These are phyloP conservation scores for Phoma sp. DNA, from an alignment of 2,329 filamentous ascomycete genomes.

Conservation along the genomic window DNA sequence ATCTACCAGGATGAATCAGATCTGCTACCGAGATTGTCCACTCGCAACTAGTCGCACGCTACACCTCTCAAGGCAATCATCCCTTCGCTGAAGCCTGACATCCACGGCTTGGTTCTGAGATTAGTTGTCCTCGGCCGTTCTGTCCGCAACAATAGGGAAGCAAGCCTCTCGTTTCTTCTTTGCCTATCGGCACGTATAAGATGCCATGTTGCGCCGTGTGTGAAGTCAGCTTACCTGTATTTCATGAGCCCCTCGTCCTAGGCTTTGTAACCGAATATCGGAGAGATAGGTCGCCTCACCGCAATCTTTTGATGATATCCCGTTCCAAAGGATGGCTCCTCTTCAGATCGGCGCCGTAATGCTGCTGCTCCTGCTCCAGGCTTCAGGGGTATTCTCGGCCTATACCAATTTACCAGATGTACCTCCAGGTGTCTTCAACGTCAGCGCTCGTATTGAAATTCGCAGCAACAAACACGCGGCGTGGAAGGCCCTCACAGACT, in stretches of 20 bases:
- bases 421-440: slow-evolving; percentile 36
- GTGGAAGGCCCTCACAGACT: slow-evolving; percentile 38
- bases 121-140: background rate
- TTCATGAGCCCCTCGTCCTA: background rate
- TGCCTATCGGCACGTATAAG: background rate
- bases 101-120: background rate
- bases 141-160: background rate
- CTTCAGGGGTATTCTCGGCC: slow-evolving; percentile 5
- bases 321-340: background rate
- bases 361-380: slow-evolving; percentile 5
- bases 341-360: background rate
- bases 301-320: too few relatives aligned
- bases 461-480: slow-evolving; percentile 25
- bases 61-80: background rate
- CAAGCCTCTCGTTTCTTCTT: background rate
- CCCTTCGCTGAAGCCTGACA: background rate
- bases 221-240: background rate
- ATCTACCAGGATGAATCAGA: background rate
- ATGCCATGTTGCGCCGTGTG: background rate
- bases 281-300: too few relatives aligned
- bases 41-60: background rate
- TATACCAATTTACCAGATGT: slow-evolving; percentile 36
- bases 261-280: too few relatives aligned
- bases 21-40: slow-evolving; percentile 11
- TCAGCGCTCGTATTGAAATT: slow-evolving; percentile 35